Evolutionary conservation across 2,329 filamentous ascomycete species (phyloP).

Genomic region (Metarhizium guizhouense): DNA sequence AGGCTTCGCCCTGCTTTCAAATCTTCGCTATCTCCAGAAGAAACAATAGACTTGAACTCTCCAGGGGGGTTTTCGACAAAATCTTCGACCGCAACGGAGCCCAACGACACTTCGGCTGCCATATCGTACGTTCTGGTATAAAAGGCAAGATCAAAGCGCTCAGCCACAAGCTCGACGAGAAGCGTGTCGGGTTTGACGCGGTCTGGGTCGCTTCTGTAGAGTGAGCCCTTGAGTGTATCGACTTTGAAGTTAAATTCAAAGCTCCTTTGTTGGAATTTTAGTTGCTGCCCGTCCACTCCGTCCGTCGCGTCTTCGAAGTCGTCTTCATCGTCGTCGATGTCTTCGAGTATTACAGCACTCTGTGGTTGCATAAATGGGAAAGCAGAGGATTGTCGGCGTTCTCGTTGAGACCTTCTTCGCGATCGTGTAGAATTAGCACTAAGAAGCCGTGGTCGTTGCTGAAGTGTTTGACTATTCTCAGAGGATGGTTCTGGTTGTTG

Average conservation of each 20-base stretch:
- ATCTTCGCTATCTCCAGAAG: constrained; percentile 66
- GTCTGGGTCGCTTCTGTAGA: constrained; percentile 80
- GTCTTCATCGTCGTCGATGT: constrained; percentile 61
- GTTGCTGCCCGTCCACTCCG: constrained; percentile 42
- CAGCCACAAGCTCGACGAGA: constrained; percentile 83
- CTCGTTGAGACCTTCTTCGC: constrained; percentile 34
- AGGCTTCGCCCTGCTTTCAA: constrained; percentile 70
- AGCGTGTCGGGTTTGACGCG: constrained; percentile 67
- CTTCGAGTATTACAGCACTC: constrained; percentile 71
- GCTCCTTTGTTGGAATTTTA: constrained; percentile 76
- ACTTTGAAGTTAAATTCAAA: constrained; percentile 98
- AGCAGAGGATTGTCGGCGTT: constrained; percentile 56
- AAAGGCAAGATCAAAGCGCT: constrained; percentile 80
- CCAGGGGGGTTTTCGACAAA: constrained; percentile 82
- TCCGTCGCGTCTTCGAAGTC: constrained; percentile 59
- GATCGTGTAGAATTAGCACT: constrained; percentile 38
- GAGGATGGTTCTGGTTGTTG: constrained; percentile 11
- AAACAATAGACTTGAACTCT: constrained; percentile 97
- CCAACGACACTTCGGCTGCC: constrained; percentile 81
- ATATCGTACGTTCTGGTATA: constrained; percentile 87
- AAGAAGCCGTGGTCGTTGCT: constrained; percentile 32
- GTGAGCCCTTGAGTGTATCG: constrained; percentile 83
- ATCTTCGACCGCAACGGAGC: constrained; percentile 83
- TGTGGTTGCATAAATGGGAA: constrained; percentile 65
- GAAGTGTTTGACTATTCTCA: constrained; percentile 16